Conservation (phyloP, 2,329 filamentous ascomycete genomes). For the Diaporthe amygdali region DNA sequence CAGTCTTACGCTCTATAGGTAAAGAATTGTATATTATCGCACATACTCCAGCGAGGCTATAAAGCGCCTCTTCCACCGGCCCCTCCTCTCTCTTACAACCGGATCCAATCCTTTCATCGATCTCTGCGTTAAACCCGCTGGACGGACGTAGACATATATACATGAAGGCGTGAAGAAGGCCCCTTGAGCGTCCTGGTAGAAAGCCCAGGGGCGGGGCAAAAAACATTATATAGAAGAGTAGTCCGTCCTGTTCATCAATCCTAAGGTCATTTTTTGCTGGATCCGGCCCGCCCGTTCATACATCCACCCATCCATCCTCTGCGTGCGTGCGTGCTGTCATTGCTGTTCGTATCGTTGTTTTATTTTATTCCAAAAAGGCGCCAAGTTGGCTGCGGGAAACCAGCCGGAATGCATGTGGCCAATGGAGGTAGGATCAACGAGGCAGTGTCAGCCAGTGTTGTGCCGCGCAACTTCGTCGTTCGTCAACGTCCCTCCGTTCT, state of each 20-base stretch:
- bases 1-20: background rate
- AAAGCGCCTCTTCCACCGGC: background rate
- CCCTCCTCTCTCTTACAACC: background rate
- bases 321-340: background rate
- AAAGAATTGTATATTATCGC: background rate
- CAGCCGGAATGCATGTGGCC: background rate
- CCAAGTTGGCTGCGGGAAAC: background rate
- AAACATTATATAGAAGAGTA: background rate
- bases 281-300: background rate
- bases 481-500: conserved; percentile 8
- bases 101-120: background rate
- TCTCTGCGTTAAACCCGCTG: background rate
- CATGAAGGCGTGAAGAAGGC: background rate
- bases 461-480: background rate
- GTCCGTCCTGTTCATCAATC: background rate
- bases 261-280: background rate
- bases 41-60: background rate
- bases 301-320: background rate
- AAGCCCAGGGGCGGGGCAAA: background rate
- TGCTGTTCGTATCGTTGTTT: background rate
- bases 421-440: background rate
- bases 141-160: background rate
- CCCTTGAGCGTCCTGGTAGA: background rate
- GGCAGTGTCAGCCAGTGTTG: background rate
- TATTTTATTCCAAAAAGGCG: background rate